Evolutionary conservation across 2,329 filamentous ascomycete genomes (phyloP).

Genomic region (Phialophora tarda): DNA sequence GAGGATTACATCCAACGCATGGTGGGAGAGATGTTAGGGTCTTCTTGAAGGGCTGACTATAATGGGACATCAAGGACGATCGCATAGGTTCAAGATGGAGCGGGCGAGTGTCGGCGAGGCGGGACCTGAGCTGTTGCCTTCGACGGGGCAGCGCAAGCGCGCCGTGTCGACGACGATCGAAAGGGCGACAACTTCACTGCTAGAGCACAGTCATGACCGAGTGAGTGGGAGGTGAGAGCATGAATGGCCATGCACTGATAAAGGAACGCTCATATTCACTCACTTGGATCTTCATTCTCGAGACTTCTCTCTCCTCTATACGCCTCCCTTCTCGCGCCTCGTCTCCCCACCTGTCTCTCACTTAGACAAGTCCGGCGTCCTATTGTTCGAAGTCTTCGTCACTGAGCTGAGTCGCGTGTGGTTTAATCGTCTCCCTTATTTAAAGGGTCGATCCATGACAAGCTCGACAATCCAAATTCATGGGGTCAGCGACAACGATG

Average conservation of each 20-base stretch:
- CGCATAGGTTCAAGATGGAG: not conserved
- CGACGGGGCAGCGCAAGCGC: not conserved
- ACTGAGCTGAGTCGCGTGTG: not conserved
- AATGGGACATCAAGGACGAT: no score
- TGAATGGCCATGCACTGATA: not conserved
- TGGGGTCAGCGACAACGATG: not conserved
- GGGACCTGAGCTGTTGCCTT: not conserved
- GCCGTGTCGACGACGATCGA: not conserved
- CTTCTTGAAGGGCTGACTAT: no score
- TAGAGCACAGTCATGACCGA: not conserved
- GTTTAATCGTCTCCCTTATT: not conserved
- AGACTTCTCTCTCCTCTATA: not conserved
- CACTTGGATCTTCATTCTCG: not conserved
- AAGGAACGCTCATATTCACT: not conserved
- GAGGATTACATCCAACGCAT: no score
- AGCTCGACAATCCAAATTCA: not conserved
- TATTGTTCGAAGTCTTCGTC: not conserved
- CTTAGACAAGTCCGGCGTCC: not conserved
- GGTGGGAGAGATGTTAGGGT: no score
- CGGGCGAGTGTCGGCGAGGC: not conserved
- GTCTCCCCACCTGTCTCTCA: not conserved
- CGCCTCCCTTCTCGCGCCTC: not conserved
- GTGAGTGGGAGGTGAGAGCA: not conserved
- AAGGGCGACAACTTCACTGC: not conserved
- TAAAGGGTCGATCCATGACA: not conserved